Percentiles rank a stretch among this genome's conserved stretches.
Conservation (phyloP, 352 stramenopile species). For the Globisporangium solare region DNA sequence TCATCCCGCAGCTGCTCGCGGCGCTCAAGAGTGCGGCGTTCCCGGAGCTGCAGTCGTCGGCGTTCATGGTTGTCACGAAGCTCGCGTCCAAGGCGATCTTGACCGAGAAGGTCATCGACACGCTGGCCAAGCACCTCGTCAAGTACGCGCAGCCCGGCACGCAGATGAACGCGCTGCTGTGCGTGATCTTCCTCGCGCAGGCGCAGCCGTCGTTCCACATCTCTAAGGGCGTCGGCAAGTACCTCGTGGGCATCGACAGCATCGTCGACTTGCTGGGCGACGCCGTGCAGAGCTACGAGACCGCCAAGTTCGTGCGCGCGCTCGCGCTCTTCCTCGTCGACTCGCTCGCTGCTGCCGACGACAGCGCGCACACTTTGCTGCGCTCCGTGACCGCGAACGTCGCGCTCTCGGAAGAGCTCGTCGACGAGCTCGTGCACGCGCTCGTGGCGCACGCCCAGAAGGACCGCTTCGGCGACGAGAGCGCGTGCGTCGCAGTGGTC, state of each 20-base stretch:
- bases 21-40: conserved; percentile 63
- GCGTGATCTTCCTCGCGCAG: conserved; percentile 69
- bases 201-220: conserved; percentile 66
- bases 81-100: conserved; percentile 75
- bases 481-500: conserved; percentile 37
- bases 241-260: conserved; percentile 65
- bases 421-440: conserved; percentile 40
- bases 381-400: conserved; percentile 37
- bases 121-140: conserved; percentile 66
- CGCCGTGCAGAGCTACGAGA: conserved; percentile 65
- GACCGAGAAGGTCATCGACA: conserved; percentile 65
- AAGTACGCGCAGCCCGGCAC: conserved; percentile 66
- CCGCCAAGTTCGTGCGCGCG: conserved; percentile 59
- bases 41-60: conserved; percentile 73
- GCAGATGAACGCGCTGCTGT: conserved; percentile 73
- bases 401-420: conserved; percentile 37
- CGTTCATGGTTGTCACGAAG: conserved; percentile 86
- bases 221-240: conserved; percentile 48
- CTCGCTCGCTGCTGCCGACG: conserved; percentile 29
- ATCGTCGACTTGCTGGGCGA: conserved; percentile 59
- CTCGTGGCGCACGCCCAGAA: conserved; percentile 43
- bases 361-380: conserved; percentile 37
- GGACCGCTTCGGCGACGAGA: conserved; percentile 33
- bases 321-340: conserved; percentile 48
- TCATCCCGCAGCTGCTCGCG: conserved; percentile 69